Conservation (phyloP, 768 basidiomycete genomes). For the Rubroboletus satanas region DNA sequence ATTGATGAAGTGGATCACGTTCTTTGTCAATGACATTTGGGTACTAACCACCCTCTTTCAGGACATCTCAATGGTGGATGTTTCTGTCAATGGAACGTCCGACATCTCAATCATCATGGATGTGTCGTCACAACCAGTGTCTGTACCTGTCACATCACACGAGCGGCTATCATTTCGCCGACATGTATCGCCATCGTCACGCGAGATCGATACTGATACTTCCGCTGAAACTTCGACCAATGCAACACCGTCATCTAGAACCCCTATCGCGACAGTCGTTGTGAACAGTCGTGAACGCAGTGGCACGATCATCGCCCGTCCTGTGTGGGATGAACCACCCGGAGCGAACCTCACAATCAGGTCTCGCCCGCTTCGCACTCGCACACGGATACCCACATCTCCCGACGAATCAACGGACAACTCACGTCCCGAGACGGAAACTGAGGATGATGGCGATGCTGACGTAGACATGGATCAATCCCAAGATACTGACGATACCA, state of each 20-base stretch:
- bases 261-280: constrained; percentile 60
- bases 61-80: constrained; percentile 35
- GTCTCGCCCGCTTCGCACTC: constrained; percentile 32
- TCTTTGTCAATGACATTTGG: neutral
- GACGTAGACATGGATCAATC: constrained; percentile 51
- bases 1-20: constrained; percentile 26
- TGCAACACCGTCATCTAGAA: constrained; percentile 57
- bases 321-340: constrained; percentile 49
- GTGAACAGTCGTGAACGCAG: constrained; percentile 63
- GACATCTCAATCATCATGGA: constrained; percentile 26
- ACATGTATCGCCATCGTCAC: constrained; percentile 23
- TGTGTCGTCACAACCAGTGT: constrained; percentile 14
- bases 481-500: constrained; percentile 33
- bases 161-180: constrained; percentile 18
- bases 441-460: constrained; percentile 67
- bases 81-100: constrained; percentile 12
- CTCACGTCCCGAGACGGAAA: constrained; percentile 70
- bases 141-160: constrained; percentile 19
- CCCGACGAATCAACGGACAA: constrained; percentile 44
- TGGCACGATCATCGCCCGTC: constrained; percentile 68
- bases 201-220: constrained; percentile 55
- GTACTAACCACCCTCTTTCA: constrained; percentile 16
- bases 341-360: constrained; percentile 21
- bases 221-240: constrained; percentile 60
- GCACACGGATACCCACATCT: constrained; percentile 33